These are phyloP conservation scores for Alternaria infectoria DNA, from an alignment of 2,329 filamentous ascomycete genomes.

Conservation along the genomic window DNA sequence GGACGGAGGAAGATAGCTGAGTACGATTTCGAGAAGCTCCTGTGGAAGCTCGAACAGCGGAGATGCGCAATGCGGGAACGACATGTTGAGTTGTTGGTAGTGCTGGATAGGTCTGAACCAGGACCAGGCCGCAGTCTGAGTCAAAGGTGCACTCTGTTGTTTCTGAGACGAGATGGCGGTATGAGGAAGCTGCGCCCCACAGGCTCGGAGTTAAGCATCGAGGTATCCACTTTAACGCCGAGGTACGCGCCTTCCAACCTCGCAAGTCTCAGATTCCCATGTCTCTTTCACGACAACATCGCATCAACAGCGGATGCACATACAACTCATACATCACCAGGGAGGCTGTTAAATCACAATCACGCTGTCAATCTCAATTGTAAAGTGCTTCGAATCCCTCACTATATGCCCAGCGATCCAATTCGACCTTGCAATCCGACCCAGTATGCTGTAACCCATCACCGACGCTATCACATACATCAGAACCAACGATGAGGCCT, in stretches of 20 bases:
- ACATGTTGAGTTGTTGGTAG: neutral
- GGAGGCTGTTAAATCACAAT: neutral
- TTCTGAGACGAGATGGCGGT: neutral
- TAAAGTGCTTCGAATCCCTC: neutral
- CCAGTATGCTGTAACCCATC: neutral
- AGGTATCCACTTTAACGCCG: neutral
- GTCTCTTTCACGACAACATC: neutral
- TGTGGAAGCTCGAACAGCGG: neutral
- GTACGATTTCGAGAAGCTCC: neutral
- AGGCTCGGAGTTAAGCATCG: neutral
- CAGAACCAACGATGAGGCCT: neutral
- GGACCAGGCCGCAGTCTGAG: neutral
- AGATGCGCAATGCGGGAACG: neutral
- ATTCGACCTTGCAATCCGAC: neutral
- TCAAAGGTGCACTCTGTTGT: neutral
- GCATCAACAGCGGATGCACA: neutral
- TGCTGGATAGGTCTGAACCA: neutral
- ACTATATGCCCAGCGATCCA: accelerated
- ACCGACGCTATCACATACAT: neutral
- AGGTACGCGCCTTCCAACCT: neutral
- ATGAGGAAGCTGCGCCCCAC: neutral
- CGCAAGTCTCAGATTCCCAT: neutral
- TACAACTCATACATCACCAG: neutral
- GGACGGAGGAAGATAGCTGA: neutral
- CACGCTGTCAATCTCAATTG: neutral